These are phyloP conservation scores for Agrostemma githago DNA, from an alignment of 148 eudicot species.

Conservation along the genomic window DNA sequence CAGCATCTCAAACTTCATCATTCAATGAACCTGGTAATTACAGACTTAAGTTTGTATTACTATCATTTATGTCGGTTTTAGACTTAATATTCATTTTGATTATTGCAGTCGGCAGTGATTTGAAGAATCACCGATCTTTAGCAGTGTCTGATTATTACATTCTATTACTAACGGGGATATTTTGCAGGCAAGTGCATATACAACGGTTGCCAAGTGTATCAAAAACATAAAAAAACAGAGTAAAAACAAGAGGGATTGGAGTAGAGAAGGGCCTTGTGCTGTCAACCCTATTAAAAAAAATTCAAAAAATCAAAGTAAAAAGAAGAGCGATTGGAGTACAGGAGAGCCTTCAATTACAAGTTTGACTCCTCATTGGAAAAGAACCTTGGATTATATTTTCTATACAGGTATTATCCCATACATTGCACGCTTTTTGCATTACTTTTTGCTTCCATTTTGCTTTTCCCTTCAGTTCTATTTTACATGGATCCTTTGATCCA, in stretches of 20 bases:
- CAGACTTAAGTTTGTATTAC: background rate
- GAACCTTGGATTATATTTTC: slow-evolving; percentile 82
- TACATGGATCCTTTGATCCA: background rate
- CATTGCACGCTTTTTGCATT: background rate
- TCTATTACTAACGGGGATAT: slow-evolving; percentile 3
- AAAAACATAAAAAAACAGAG: background rate
- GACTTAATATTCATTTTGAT: background rate
- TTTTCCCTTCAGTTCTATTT: too few species aligned
- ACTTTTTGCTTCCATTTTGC: background rate
- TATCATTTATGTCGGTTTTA: background rate
- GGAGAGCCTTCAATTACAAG: slow-evolving; percentile 47
- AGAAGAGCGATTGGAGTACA: slow-evolving; percentile 2
- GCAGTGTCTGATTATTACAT: background rate
- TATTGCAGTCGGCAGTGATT: background rate
- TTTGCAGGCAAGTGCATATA: slow-evolving; percentile 28
- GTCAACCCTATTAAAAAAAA: background rate
- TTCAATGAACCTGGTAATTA: slow-evolving; percentile 29
- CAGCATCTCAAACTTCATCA: slow-evolving; percentile 30
- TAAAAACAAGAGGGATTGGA: background rate
- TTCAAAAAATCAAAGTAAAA: background rate
- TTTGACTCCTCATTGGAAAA: slow-evolving; percentile 54
- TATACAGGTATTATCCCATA: slow-evolving; percentile 56
- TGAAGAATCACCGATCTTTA: background rate
- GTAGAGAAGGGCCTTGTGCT: slow-evolving; percentile 29
- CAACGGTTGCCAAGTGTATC: slow-evolving; percentile 13